A percentile compares a stretch with the other conserved stretches of the same genome.
Conservation (phyloP, 2,329 filamentous ascomycete genomes). For the Microsporum ferrugineum region DNA sequence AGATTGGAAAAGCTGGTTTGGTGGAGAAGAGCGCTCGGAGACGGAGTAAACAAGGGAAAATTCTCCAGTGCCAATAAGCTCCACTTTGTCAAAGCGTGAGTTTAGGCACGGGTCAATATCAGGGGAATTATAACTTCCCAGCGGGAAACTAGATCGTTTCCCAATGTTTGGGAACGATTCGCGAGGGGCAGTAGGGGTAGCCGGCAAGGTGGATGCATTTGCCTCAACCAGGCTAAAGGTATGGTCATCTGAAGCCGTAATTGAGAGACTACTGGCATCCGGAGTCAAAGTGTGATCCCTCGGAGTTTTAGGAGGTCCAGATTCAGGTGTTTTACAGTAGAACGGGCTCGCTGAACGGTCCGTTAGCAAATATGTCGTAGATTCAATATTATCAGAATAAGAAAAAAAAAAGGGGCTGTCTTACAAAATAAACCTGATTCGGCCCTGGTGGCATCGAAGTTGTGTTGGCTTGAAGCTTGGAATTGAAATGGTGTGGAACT, state of each 20-base stretch:
- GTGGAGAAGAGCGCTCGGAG: slow-evolving; percentile 9
- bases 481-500: slow-evolving; percentile 12
- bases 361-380: slow-evolving; percentile 4
- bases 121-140: slow-evolving; percentile 57
- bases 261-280: slow-evolving; percentile 72
- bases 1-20: slow-evolving; percentile 7
- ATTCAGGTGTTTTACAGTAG: slow-evolving; percentile 41
- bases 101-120: slow-evolving; percentile 66
- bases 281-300: slow-evolving; percentile 61
- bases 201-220: slow-evolving; percentile 48
- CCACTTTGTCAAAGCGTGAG: slow-evolving; percentile 67
- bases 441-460: background rate
- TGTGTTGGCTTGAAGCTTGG: background rate
- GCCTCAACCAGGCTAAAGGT: slow-evolving; percentile 31
- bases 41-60: slow-evolving; percentile 76
- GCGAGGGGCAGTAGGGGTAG: slow-evolving; percentile 64
- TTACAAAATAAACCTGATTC: slow-evolving; percentile 26
- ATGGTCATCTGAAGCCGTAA: slow-evolving; percentile 51
- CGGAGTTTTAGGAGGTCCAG: slow-evolving; percentile 63
- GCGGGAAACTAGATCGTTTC: slow-evolving; percentile 54
- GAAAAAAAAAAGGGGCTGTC: slow-evolving; percentile 20
- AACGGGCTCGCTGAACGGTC: slow-evolving; percentile 49
- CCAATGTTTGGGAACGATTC: slow-evolving; percentile 48
- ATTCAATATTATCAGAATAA: background rate
- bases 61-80: slow-evolving; percentile 72